Conservation (phyloP, 306 rosid genomes). For the Casuarina cunninghamiana region DNA sequence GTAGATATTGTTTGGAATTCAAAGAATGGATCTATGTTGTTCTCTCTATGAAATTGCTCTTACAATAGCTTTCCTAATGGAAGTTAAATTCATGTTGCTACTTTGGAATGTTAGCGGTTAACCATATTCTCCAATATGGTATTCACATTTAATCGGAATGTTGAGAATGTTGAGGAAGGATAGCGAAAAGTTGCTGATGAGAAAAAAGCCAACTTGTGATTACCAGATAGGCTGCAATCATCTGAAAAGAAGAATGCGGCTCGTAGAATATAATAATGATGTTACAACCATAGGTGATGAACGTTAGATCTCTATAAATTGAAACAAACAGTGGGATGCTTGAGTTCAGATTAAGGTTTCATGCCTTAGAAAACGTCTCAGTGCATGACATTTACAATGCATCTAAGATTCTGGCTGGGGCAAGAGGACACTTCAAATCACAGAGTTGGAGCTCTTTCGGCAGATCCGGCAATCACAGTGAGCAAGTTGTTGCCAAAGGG, state of each 20-base stretch:
- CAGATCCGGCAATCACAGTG: slow-evolving; percentile 74
- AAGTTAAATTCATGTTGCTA: no score
- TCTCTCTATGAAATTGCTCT: no score
- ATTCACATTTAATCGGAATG: no score
- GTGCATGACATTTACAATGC: slow-evolving; percentile 48
- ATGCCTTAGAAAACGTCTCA: slow-evolving; percentile 37
- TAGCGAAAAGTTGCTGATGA: no score
- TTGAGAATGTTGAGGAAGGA: no score
- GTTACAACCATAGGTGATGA: background rate
- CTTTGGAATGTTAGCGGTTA: no score
- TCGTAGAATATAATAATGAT: background rate
- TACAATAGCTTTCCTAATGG: no score
- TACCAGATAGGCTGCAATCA: background rate
- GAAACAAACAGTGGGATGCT: slow-evolving; percentile 28
- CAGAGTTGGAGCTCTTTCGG: slow-evolving; percentile 90
- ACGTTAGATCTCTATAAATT: slow-evolving; percentile 16
- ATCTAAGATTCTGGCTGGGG: slow-evolving; percentile 28
- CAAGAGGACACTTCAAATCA: slow-evolving; percentile 35
- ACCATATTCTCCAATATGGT: no score
- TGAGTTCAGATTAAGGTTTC: slow-evolving; percentile 31
- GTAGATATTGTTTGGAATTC: no score
- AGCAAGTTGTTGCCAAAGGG: slow-evolving; percentile 99
- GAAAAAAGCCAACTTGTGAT: background rate
- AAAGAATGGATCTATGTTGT: no score
- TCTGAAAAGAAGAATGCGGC: background rate